These are phyloP conservation scores for Oryza nivara DNA, from an alignment of 176 grass and related monocot species.

Conservation along the genomic window DNA sequence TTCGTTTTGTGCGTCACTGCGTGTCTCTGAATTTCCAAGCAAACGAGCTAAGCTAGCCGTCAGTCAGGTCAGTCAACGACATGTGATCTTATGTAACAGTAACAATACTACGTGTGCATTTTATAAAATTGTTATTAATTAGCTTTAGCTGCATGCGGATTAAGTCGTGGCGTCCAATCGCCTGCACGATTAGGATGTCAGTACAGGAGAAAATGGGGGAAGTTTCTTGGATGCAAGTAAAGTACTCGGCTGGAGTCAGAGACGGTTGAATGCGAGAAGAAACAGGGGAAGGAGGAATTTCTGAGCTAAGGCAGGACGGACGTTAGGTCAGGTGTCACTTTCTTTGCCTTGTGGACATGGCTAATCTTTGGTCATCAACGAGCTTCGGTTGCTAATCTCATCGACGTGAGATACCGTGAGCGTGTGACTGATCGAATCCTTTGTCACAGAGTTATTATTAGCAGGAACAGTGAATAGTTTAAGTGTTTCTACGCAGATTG, in stretches of 20 bases:
- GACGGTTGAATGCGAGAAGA: background rate
- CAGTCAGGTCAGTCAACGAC: slow-evolving; percentile 23
- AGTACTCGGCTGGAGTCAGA: background rate
- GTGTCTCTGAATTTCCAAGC: background rate
- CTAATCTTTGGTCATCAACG: background rate
- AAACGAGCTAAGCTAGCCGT: background rate
- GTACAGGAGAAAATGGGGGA: background rate
- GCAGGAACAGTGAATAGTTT: background rate
- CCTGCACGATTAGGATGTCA: background rate
- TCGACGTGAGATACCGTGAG: background rate
- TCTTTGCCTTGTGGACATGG: background rate
- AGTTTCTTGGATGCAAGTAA: slow-evolving; percentile 20
- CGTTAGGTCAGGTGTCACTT: slow-evolving; percentile 13
- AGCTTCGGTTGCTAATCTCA: background rate
- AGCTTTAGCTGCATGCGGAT: background rate
- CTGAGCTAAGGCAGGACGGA: background rate
- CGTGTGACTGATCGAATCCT: background rate
- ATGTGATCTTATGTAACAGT: background rate
- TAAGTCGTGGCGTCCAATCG: background rate
- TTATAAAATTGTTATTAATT: background rate
- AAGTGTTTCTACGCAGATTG: background rate
- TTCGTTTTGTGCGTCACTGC: background rate
- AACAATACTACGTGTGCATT: background rate
- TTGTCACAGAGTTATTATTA: no score
- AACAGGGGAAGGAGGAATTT: background rate